phyloP scores from a whole-genome alignment of 2,329 filamentous ascomycete genomes.

The Fonsecaea monophora region DNA sequence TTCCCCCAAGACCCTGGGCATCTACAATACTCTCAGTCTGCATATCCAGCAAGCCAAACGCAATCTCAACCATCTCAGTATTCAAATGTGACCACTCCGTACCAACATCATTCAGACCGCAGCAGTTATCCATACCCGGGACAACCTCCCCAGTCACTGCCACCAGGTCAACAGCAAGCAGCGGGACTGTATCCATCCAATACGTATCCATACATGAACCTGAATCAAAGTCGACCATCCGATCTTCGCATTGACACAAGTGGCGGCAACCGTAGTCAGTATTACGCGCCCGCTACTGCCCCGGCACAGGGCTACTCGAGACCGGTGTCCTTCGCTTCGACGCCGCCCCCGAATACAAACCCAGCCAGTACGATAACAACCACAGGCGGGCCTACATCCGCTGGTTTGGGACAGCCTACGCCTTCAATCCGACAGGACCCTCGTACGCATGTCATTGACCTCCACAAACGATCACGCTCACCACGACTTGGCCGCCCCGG shows the following conservation, averaged over 20 bases:
- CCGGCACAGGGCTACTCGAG: constrained; percentile 27
- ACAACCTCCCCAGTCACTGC: constrained; percentile 12
- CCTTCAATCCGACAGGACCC: constrained; percentile 1
- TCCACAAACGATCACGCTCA: constrained; percentile 49
- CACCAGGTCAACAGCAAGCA: constrained; percentile 12
- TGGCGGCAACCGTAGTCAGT: constrained; percentile 6
- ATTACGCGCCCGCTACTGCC: constrained; percentile 25
- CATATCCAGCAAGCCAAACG: constrained; percentile 9
- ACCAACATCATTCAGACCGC: constrained; percentile 14
- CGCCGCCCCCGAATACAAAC: constrained; percentile 9
- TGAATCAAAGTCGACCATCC: constrained; percentile 27
- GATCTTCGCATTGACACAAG: constrained; percentile 36
- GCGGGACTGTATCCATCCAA: constrained; percentile 15
- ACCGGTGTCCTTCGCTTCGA: constrained; percentile 9
- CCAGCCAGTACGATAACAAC: constrained; percentile 9
- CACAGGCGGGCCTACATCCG: not conserved
- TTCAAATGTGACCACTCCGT: constrained; percentile 19
- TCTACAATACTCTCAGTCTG: constrained; percentile 10
- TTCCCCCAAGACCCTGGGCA: constrained; percentile 11
- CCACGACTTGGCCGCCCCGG: constrained; percentile 43
- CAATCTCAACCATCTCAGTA: constrained; percentile 20
- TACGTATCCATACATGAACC: constrained; percentile 10
- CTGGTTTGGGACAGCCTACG: not conserved
- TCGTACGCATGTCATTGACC: constrained; percentile 43
- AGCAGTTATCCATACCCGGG: constrained; percentile 17